Percentiles rank a stretch among this genome's conserved stretches.
phyloP scores from a whole-genome alignment of 108 stramenopile species.

The Schizochytrium sp. region DNA sequence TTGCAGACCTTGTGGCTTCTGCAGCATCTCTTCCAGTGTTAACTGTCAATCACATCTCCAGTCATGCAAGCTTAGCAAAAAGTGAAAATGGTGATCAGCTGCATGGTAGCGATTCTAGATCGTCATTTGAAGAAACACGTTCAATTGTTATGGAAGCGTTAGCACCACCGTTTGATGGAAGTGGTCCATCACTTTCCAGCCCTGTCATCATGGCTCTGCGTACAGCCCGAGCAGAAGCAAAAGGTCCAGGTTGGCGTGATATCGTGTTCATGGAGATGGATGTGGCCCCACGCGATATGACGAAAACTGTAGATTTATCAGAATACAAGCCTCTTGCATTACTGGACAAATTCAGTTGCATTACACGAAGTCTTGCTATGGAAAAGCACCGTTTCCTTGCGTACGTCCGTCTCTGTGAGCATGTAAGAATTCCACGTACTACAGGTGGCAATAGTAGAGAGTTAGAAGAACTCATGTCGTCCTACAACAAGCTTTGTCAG shows the following conservation, averaged over 20 bases:
- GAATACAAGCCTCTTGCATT: not conserved
- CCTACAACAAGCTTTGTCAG: not conserved
- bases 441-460: not conserved
- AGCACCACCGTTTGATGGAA: conserved; percentile 7
- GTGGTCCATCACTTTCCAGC: not conserved
- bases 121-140: not conserved
- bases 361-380: conserved; percentile 24
- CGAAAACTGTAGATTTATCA: not conserved
- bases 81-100: not conserved
- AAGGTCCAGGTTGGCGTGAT: conserved; percentile 46
- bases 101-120: not conserved
- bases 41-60: not conserved
- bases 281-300: conserved; percentile 2
- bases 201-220: not conserved
- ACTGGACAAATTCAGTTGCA: not conserved
- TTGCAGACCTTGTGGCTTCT: not conserved
- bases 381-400: conserved; percentile 32
- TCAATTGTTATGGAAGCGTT: not conserved
- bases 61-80: not conserved
- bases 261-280: conserved; percentile 16
- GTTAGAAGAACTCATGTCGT: not conserved
- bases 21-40: not conserved
- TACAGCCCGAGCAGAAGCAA: conserved; percentile 23
- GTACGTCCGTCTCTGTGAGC: not conserved
- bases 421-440: conserved; percentile 2